phyloP scores from a whole-genome alignment of 2,329 filamentous ascomycete genomes.

The Paecilomyces niveus region DNA sequence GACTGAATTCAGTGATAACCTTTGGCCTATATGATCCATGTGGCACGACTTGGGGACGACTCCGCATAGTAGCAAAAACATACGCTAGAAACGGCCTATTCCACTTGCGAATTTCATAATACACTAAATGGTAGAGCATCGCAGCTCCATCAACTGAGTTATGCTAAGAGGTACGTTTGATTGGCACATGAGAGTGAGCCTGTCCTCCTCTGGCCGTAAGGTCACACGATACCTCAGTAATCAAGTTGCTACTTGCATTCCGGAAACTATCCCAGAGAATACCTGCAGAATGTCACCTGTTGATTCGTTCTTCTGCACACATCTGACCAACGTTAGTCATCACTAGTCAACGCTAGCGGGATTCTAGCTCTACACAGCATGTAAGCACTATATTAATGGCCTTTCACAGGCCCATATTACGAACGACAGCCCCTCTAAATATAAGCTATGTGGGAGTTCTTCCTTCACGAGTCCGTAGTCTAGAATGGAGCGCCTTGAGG shows the following conservation, averaged over 20 bases:
- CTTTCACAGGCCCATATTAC: not conserved
- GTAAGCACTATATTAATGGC: not conserved
- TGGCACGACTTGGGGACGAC: not conserved
- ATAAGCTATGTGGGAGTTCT: not conserved
- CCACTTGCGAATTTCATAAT: not conserved
- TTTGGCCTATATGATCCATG: not conserved
- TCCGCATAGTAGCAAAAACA: not conserved
- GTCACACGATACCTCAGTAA: not conserved
- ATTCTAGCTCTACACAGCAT: not conserved
- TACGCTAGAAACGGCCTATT: not conserved
- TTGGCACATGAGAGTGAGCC: not conserved
- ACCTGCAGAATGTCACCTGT: too few species aligned
- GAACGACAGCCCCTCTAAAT: not conserved
- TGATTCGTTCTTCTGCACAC: too few species aligned
- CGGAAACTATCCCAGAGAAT: not conserved
- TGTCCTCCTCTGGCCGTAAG: not conserved
- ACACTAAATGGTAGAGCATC: not conserved
- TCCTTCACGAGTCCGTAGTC: too few species aligned
- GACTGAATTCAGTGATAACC: not conserved
- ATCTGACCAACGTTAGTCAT: too few species aligned
- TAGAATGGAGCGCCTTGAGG: not conserved
- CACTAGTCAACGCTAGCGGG: not conserved
- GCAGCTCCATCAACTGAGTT: not conserved
- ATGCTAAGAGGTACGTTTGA: not conserved
- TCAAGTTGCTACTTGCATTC: not conserved